Conservation (phyloP, 2,329 filamentous ascomycete genomes). For the Alternaria ethzedia region DNA sequence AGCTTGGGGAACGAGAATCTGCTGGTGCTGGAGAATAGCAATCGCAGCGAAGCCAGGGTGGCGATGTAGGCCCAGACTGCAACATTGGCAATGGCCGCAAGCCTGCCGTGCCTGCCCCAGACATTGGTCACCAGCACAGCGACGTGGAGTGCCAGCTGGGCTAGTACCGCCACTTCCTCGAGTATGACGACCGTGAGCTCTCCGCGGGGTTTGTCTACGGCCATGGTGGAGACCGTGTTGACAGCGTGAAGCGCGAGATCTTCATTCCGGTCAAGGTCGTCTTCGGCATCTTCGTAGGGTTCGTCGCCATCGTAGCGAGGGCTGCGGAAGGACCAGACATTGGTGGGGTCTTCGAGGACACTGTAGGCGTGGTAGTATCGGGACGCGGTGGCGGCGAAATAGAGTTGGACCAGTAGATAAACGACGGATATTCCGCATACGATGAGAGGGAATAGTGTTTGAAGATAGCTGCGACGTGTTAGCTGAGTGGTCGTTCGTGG, state of each 20-base stretch:
- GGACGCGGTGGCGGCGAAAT: conserved; percentile 58
- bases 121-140: conserved; percentile 66
- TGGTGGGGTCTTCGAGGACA: conserved; percentile 55
- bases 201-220: conserved; percentile 76
- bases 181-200: conserved; percentile 73
- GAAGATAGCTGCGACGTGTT: conserved; percentile 68
- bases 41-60: conserved; percentile 72
- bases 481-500: not conserved
- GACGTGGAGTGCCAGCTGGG: conserved; percentile 72
- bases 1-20: conserved; percentile 72
- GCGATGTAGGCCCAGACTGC: conserved; percentile 82
- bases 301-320: conserved; percentile 45
- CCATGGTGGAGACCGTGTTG: conserved; percentile 63
- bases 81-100: conserved; percentile 71
- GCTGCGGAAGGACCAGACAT: conserved; percentile 46
- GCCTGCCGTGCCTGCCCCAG: conserved; percentile 64
- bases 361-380: conserved; percentile 65
- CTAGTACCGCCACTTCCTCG: conserved; percentile 77
- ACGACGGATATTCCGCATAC: conserved; percentile 74
- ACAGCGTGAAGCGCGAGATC: conserved; percentile 63
- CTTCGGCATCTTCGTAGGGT: conserved; percentile 57
- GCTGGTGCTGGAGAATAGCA: conserved; percentile 66
- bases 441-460: conserved; percentile 78
- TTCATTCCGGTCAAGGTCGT: conserved; percentile 65
- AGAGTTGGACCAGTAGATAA: conserved; percentile 65